These are phyloP conservation scores for Trichoderma aggressivum DNA, from an alignment of 2,329 filamentous ascomycete genomes.

Conservation along the genomic window DNA sequence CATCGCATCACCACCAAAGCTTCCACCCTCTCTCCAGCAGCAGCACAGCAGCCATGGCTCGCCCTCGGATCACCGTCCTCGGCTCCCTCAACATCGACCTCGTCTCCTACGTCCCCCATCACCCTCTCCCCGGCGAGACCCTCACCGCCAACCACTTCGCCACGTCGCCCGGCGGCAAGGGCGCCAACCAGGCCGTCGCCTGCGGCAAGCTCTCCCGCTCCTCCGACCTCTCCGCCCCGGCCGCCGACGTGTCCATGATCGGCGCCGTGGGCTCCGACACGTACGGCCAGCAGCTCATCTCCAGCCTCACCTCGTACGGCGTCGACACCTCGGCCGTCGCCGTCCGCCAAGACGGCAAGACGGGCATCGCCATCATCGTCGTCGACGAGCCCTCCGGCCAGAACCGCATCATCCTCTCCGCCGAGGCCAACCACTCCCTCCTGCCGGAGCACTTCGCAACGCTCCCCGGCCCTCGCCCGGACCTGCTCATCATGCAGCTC, in stretches of 20 bases:
- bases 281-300: constrained; percentile 59
- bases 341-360: constrained; percentile 46
- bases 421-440: constrained; percentile 64
- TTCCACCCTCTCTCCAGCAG: not conserved
- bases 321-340: constrained; percentile 57
- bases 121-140: constrained; percentile 83
- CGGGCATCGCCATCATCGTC: constrained; percentile 71
- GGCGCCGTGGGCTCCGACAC: constrained; percentile 69
- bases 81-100: constrained; percentile 95
- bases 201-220: constrained; percentile 74
- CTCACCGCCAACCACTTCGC: constrained; percentile 74
- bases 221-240: constrained; percentile 33
- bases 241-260: constrained; percentile 60
- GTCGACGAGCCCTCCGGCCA: constrained; percentile 70
- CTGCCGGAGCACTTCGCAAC: constrained; percentile 34
- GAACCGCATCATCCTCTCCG: constrained; percentile 72
- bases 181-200: constrained; percentile 91
- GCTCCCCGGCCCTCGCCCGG: constrained; percentile 42
- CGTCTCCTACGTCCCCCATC: constrained; percentile 79
- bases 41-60: constrained; percentile 26
- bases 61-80: constrained; percentile 69
- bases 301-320: constrained; percentile 57
- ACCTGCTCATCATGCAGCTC: constrained; percentile 73
- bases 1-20: not conserved
- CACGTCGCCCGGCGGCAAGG: constrained; percentile 86